Evolutionary conservation across 169 alveolate genomes (phyloP), one percentile per base, ranked within the genome.

Genomic region (Blepharisma undulans): DNA sequence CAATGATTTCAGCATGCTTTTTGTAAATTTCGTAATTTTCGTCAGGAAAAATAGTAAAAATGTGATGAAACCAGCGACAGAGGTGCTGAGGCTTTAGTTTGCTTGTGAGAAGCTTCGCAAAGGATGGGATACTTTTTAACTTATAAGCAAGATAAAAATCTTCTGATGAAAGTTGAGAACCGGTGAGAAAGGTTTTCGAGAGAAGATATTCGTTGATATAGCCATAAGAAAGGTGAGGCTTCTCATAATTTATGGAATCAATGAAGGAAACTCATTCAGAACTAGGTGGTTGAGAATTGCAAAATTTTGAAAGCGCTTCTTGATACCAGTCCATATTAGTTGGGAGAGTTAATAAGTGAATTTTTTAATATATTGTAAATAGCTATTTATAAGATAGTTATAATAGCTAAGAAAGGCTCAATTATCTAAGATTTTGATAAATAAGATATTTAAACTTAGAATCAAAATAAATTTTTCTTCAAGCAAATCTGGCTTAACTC

Each of bases 11-110:
- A 19, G 30, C 25, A 21, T 30, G 33, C 16, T 19, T 21, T 59
- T 60, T 59, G 76, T 82, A 82, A 60, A 82, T 19, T 30, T 82
- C 89, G 34, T 36, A 82, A 59, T 16, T 19, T 21, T 21, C 36
- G 76, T 82, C 89, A 22, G 89, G 89, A 30, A 48, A 60, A 21
- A 82, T 21, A 21, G 89, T 32, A 82, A 82, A 82, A 34, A 82
- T 74, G 78, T 82, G 89, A n/a, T n/a, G 33, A n/a, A 82, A 82
- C 89, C 89, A 82, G 12, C 89, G 74, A 7, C 71, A 36, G 27
- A 82, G 30, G 32, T 82, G 89, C 33, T 22, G 60, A 1, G 89
- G 89, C 25, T 74, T 33, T 5, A 72, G 8, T 82, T 82, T 82
- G 60, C 89, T 82, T 1, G 72, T 82, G 33, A 82, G 89, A 3